Percentiles rank a stretch among this genome's conserved stretches.
Conservation (phyloP, 495 filamentous ascomycete species). For the Penicillium taxi region DNA sequence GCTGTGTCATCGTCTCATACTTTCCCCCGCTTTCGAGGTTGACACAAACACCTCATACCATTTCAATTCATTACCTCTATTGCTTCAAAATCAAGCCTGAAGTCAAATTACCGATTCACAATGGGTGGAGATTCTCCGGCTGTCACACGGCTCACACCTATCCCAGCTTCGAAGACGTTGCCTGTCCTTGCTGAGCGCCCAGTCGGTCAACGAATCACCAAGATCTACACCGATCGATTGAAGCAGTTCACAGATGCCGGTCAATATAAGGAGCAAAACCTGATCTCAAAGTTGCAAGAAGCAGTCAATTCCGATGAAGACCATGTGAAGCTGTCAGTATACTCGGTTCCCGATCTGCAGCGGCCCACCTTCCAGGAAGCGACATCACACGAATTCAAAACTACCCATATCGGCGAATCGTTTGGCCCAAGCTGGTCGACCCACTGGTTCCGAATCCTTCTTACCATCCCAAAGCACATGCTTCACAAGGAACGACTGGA, state of each 20-base stretch:
- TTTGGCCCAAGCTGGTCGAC: conserved; percentile 97
- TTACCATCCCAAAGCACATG: conserved; percentile 69
- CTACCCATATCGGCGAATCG: conserved; percentile 63
- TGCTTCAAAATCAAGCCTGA: too few species aligned
- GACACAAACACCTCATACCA: too few species aligned
- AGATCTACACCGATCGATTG: conserved; percentile 82
- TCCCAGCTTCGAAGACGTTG: conserved; percentile 40
- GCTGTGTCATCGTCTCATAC: not conserved
- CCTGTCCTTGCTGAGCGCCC: conserved; percentile 52
- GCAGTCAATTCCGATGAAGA: conserved; percentile 60
- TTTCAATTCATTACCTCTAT: too few species aligned
- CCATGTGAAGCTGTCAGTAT: conserved; percentile 79
- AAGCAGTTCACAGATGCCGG: conserved; percentile 68
- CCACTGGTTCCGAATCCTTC: conserved; percentile 86
- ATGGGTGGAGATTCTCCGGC: conserved; percentile 45
- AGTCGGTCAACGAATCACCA: conserved; percentile 76
- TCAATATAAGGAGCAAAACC: conserved; percentile 71
- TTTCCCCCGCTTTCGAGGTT: too few species aligned
- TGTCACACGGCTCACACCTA: conserved; percentile 18
- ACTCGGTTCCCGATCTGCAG: conserved; percentile 67
- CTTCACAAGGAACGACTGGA: conserved; percentile 69
- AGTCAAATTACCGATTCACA: too few species aligned
- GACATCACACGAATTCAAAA: conserved; percentile 65
- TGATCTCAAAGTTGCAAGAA: conserved; percentile 75
- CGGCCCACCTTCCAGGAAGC: conserved; percentile 90